Percentiles rank a stretch among this genome's conserved stretches.
phyloP scores from a whole-genome alignment of 164 flowering plant genomes.

The Sedum album region DNA sequence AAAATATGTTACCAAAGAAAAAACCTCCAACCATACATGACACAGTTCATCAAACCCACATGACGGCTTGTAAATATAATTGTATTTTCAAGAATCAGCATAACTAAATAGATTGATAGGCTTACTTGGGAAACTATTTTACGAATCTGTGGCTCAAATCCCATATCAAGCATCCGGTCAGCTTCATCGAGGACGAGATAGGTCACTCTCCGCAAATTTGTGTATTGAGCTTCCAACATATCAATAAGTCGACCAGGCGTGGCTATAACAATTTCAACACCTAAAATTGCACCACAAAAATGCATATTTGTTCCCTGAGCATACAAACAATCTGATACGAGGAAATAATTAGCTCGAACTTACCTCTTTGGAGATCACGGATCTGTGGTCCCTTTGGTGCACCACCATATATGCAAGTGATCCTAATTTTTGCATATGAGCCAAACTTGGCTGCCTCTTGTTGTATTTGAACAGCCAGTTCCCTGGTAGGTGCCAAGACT shows the following conservation, averaged over 20 bases:
- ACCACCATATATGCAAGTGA: conserved; percentile 91
- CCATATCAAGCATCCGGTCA: conserved; percentile 98
- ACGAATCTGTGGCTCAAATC: conserved; percentile 97
- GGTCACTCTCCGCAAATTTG: conserved; percentile 85
- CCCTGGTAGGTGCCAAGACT: conserved; percentile 90
- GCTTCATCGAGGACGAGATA: conserved; percentile 98
- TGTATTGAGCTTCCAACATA: conserved; percentile 85
- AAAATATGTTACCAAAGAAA: background rate
- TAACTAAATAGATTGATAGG: too few species aligned
- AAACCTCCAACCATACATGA: background rate
- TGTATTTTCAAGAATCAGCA: too few species aligned
- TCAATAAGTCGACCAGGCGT: conserved; percentile 96
- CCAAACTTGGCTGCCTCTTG: conserved; percentile 77
- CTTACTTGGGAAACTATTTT: conserved; percentile 73
- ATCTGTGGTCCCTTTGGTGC: conserved; percentile 98
- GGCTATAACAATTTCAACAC: conserved; percentile 94
- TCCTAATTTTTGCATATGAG: conserved; percentile 48
- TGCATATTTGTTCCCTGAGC: background rate
- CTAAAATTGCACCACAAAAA: conserved; percentile 26
- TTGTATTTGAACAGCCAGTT: conserved; percentile 94
- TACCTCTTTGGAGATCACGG: conserved; percentile 87
- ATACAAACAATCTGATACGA: background rate
- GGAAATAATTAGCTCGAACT: background rate
- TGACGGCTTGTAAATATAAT: background rate
- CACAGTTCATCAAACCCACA: background rate